Evolutionary conservation across 176 grass and related monocot species (phyloP).

Genomic region (Guadua angustifolia): DNA sequence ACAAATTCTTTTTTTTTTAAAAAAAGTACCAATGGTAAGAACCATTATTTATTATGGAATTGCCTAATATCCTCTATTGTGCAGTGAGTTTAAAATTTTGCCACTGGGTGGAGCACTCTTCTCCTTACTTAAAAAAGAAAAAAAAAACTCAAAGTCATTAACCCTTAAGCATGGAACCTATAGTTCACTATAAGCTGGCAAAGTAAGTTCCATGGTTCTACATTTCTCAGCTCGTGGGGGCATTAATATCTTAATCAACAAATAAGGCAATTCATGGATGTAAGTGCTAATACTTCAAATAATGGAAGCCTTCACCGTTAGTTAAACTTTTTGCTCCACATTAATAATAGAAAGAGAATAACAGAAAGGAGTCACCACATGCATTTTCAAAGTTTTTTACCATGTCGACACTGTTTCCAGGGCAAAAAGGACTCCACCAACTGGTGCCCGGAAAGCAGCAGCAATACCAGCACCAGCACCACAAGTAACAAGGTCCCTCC

Average conservation of each 20-base stretch:
- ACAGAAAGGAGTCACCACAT: constrained; percentile 18
- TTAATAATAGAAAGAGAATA: constrained; percentile 22
- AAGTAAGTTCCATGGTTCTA: background rate
- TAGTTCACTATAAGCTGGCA: background rate
- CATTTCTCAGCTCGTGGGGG: background rate
- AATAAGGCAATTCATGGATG: background rate
- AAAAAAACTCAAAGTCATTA: background rate
- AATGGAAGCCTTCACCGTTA: background rate
- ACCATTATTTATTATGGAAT: background rate
- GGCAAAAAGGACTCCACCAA: constrained; percentile 91
- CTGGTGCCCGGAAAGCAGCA: constrained; percentile 87
- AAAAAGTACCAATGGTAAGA: constrained; percentile 10
- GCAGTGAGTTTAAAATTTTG: background rate
- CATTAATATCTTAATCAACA: background rate
- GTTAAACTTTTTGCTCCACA: background rate
- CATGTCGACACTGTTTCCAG: constrained; percentile 91
- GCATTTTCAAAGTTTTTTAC: constrained; percentile 58
- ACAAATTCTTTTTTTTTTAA: background rate
- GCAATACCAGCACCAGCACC: constrained; percentile 86
- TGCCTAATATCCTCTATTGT: background rate
- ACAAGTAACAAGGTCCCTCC: constrained; percentile 90
- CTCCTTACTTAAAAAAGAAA: background rate
- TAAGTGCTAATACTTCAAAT: background rate
- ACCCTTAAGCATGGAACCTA: constrained; percentile 11
- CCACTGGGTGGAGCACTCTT: background rate